Evolutionary conservation across 2,329 filamentous ascomycete genomes (phyloP).

Genomic region (Trichophyton benhamiae): DNA sequence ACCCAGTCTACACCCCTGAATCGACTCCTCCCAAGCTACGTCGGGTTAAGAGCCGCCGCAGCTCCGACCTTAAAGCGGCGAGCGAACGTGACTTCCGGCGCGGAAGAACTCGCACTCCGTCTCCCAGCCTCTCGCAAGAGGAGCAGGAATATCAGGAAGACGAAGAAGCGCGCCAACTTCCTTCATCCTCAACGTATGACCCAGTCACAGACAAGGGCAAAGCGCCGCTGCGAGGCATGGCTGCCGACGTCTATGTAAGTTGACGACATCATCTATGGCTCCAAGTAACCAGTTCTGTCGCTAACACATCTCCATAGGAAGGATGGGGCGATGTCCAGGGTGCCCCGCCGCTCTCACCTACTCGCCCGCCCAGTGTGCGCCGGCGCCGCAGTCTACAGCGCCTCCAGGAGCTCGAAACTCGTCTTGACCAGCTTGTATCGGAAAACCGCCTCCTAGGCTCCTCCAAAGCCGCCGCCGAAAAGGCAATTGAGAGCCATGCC

Average conservation of each 20-base stretch:
- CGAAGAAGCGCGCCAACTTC: conserved; percentile 23
- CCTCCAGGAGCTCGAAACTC: conserved; percentile 71
- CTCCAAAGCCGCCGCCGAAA: conserved; percentile 57
- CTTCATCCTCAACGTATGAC: conserved; percentile 36
- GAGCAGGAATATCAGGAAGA: conserved; percentile 18
- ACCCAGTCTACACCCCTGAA: neutral
- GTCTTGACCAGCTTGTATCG: conserved; percentile 63
- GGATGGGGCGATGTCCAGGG: conserved; percentile 76
- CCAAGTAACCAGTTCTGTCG: neutral
- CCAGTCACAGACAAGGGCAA: conserved; percentile 80
- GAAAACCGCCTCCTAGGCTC: conserved; percentile 74
- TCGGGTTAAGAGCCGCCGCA: conserved; percentile 53
- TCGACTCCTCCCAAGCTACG: conserved; percentile 30
- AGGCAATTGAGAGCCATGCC: conserved; percentile 45
- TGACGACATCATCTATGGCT: neutral
- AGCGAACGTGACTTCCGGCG: conserved; percentile 28
- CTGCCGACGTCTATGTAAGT: conserved; percentile 80
- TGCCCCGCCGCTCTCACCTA: conserved; percentile 73
- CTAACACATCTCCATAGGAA: conserved; percentile 48
- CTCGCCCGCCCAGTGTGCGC: conserved; percentile 82
- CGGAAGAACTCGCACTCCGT: conserved; percentile 11
- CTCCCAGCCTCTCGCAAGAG: conserved; percentile 12
- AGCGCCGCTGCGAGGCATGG: conserved; percentile 68
- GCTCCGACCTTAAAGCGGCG: conserved; percentile 63
- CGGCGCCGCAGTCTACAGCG: conserved; percentile 96